Conservation (phyloP, 768 basidiomycete species). For the Tylopilus sp. region DNA sequence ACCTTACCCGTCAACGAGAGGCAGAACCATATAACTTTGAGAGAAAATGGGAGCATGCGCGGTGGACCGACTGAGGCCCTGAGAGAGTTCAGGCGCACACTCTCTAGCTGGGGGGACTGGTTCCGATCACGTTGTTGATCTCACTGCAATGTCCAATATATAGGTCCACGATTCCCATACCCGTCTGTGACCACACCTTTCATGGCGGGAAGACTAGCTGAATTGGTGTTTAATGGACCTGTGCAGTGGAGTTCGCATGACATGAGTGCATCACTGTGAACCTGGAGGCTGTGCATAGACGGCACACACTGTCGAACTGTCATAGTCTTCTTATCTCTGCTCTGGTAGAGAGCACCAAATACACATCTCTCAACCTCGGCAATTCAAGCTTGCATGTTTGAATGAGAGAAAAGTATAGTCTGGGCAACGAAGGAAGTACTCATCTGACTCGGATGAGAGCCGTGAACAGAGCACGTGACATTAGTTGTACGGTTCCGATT, state of each 20-base stretch:
- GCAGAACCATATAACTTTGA: conserved; percentile 57
- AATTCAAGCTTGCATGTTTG: neutral
- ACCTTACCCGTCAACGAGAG: conserved; percentile 51
- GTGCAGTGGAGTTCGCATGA: neutral
- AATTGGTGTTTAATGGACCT: too few relatives aligned
- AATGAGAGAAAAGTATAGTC: too few relatives aligned
- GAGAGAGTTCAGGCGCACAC: neutral
- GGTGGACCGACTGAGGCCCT: neutral
- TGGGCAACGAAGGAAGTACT: too few relatives aligned
- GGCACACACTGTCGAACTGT: neutral
- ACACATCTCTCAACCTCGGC: neutral
- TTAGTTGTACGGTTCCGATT: too few relatives aligned
- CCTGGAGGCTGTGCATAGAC: neutral
- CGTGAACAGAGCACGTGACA: too few relatives aligned
- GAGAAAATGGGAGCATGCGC: conserved; percentile 51
- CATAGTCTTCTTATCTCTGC: neutral
- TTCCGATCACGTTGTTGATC: neutral
- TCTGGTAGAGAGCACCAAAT: neutral
- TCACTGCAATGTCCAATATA: neutral
- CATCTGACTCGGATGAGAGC: too few relatives aligned
- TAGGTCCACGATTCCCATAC: neutral
- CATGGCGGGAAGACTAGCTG: neutral
- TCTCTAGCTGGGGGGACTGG: neutral
- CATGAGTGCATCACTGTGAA: too few relatives aligned
- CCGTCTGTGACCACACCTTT: neutral